Evolutionary conservation across 306 rosid species (phyloP).

Genomic region (Calophaca sinica): DNA sequence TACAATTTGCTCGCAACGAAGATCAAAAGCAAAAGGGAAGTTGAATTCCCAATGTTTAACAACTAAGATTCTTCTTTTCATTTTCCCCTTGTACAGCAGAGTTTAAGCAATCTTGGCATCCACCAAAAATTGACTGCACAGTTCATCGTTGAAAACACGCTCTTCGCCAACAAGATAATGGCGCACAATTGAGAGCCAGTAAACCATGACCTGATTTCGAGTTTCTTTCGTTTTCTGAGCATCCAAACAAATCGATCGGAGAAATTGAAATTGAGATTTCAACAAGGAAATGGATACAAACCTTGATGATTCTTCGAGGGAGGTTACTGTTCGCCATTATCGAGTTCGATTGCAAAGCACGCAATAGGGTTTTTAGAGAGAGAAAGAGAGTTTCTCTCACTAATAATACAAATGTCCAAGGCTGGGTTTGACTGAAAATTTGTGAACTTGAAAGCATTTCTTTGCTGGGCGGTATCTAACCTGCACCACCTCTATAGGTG

Average conservation of each 20-base stretch:
- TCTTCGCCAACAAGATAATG: background rate
- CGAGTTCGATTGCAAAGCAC: slow-evolving; percentile 61
- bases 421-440: no score
- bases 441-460: no score
- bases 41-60: background rate
- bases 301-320: slow-evolving; percentile 88
- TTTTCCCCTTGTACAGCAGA: background rate
- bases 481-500: no score
- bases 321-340: slow-evolving; percentile 93
- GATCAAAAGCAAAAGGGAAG: slow-evolving; percentile 29
- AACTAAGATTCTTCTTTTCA: background rate
- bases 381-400: slow-evolving; percentile 43
- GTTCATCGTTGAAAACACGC: background rate
- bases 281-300: slow-evolving; percentile 43
- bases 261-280: slow-evolving; percentile 50
- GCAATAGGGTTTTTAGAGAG: slow-evolving; percentile 63
- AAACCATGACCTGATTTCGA: background rate
- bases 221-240: slow-evolving; percentile 14
- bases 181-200: background rate
- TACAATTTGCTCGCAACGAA: slow-evolving; percentile 2
- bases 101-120: background rate
- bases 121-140: background rate
- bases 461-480: no score
- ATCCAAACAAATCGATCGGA: slow-evolving; percentile 42
- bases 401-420: background rate